Conservation (phyloP, 345 rosid genomes). For the Citrus glauca region DNA sequence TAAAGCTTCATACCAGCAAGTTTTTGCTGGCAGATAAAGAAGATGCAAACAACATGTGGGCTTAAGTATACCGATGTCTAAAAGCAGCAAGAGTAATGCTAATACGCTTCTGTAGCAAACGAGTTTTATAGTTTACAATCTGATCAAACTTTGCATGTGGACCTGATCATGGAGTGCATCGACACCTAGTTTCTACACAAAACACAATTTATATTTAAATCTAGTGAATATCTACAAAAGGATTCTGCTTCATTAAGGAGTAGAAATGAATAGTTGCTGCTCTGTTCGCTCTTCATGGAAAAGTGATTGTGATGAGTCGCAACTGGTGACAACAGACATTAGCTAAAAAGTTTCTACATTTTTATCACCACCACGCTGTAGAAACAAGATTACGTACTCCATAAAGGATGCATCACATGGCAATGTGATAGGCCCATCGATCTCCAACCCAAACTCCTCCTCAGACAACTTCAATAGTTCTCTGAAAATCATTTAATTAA, state of each 20-base stretch:
- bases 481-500: background rate
- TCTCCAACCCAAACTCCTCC: conserved; percentile 11
- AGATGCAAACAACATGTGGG: background rate
- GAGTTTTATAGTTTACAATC: background rate
- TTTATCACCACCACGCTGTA: background rate
- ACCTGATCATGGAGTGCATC: too few species aligned
- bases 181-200: too few species aligned
- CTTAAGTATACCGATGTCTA: background rate
- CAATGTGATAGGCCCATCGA: conserved; percentile 4
- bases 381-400: conserved; percentile 3
- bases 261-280: background rate
- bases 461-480: conserved; percentile 10
- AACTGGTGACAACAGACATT: background rate
- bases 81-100: background rate
- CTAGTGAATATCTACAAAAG: background rate
- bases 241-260: background rate
- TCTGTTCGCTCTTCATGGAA: background rate
- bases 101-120: background rate
- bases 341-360: conserved; percentile 6
- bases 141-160: background rate
- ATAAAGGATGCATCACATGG: conserved; percentile 16
- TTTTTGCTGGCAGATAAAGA: background rate
- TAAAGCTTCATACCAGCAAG: background rate
- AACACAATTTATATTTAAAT: background rate
- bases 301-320: background rate